Conservation (phyloP, 2,329 filamentous ascomycete genomes). For the Colletotrichum zoysiae region DNA sequence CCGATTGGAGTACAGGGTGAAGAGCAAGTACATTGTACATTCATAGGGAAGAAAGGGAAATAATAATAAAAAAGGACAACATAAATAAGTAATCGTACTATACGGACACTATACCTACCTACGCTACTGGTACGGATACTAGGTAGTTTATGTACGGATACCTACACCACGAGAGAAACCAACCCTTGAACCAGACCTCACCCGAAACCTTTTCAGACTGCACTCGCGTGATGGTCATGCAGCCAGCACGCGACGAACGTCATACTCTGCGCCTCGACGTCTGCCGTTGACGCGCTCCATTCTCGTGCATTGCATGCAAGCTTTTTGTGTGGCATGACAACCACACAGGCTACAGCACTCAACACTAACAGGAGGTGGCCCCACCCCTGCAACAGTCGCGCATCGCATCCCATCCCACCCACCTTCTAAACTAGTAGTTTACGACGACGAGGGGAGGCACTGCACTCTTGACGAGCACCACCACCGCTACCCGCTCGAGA, state of each 20-base stretch:
- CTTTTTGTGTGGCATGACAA: constrained; percentile 15
- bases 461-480: constrained; percentile 3
- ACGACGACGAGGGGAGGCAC: neutral
- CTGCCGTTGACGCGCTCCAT: constrained; percentile 33
- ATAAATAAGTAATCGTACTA: neutral
- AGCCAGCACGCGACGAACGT: constrained; percentile 33
- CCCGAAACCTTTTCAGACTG: constrained; percentile 9
- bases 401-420: neutral
- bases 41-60: neutral
- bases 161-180: neutral
- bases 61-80: neutral
- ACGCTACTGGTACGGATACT: neutral
- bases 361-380: neutral
- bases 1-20: neutral
- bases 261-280: constrained; percentile 31
- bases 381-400: neutral
- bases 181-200: constrained; percentile 9
- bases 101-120: neutral
- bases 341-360: neutral
- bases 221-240: constrained; percentile 39
- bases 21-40: neutral
- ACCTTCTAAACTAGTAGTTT: neutral
- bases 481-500: neutral
- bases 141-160: no score
- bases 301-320: constrained; percentile 38